phyloP scores from a whole-genome alignment of 768 basidiomycete genomes.

The Lanmaoa rubissima region DNA sequence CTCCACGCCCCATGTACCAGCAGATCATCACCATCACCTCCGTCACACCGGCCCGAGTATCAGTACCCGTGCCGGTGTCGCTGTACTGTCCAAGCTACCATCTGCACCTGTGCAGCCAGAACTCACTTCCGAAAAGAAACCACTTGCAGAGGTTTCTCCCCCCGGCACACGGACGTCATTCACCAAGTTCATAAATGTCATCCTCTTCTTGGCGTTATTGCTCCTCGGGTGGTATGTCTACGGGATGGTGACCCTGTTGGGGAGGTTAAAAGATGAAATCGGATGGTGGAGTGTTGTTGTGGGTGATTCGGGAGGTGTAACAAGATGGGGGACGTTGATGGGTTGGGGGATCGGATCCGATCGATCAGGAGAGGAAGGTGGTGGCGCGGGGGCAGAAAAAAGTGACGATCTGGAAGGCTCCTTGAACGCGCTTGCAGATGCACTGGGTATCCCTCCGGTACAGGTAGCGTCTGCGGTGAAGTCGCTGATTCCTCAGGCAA shows the following conservation, averaged over 20 bases:
- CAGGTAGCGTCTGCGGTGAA: constrained; percentile 64
- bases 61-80: background rate
- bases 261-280: constrained; percentile 47
- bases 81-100: constrained; percentile 5
- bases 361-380: background rate
- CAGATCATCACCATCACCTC: constrained; percentile 19
- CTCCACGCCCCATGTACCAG: constrained; percentile 2
- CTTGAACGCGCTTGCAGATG: constrained; percentile 58
- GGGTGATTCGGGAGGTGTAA: constrained; percentile 1
- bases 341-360: constrained; percentile 7
- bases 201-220: constrained; percentile 41
- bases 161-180: constrained; percentile 4
- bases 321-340: background rate
- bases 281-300: constrained; percentile 50
- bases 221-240: constrained; percentile 53
- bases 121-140: background rate
- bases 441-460: constrained; percentile 57
- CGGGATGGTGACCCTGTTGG: constrained; percentile 41
- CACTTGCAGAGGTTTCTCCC: background rate
- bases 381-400: background rate
- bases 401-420: constrained; percentile 46
- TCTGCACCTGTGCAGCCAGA: background rate
- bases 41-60: constrained; percentile 22
- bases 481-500: constrained; percentile 58
- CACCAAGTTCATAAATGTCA: constrained; percentile 47